These are phyloP conservation scores for Sequoiadendron giganteum DNA, from an alignment of 75 land plant genomes.

Conservation along the genomic window DNA sequence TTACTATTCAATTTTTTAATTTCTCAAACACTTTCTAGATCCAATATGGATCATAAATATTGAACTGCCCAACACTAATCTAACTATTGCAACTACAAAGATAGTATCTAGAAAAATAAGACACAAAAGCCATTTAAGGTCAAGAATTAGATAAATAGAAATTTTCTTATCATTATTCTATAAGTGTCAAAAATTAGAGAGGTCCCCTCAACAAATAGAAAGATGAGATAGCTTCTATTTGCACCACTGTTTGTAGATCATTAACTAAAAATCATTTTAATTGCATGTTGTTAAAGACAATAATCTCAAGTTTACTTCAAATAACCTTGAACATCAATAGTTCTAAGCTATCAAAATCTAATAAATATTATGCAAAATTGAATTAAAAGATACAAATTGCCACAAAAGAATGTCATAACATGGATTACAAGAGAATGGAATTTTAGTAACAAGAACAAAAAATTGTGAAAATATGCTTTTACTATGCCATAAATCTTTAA, in stretches of 20 bases:
- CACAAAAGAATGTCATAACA: neutral
- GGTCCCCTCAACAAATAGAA: neutral
- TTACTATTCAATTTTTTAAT: too few relatives aligned
- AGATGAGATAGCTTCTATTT: neutral
- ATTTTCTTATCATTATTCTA: neutral
- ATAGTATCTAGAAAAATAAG: neutral
- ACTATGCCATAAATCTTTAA: neutral
- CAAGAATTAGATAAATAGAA: slow-evolving; percentile 3
- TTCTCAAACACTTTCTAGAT: too few relatives aligned
- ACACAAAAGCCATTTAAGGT: neutral
- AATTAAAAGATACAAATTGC: neutral
- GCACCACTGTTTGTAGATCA: neutral
- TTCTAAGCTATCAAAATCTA: neutral
- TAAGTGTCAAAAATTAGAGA: neutral
- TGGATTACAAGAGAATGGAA: neutral
- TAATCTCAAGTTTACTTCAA: neutral
- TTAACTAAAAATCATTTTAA: neutral
- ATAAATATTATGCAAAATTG: neutral
- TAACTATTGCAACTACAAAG: neutral
- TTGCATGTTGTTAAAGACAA: neutral
- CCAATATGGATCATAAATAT: too few relatives aligned
- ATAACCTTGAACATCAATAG: neutral
- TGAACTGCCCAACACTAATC: neutral
- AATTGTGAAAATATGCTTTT: neutral
- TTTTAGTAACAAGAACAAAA: neutral